Evolutionary conservation across 225 moss, liverwort and hornwort species (phyloP).

Genomic region (Takakia lepidozioides): DNA sequence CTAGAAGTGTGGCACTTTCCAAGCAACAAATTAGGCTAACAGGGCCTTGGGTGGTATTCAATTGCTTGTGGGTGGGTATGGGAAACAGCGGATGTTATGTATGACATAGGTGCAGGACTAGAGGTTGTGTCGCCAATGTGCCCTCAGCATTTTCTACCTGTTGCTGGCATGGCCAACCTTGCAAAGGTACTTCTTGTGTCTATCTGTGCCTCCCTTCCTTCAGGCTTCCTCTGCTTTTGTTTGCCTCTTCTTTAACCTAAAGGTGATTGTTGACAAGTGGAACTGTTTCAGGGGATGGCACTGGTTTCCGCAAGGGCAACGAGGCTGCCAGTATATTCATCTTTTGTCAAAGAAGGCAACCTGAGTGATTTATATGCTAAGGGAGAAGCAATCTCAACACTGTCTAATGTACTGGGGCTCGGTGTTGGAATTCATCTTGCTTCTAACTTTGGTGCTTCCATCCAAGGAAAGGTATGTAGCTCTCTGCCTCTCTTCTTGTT

Average conservation of each 20-base stretch:
- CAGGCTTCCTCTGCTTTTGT: no score
- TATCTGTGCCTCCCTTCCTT: no score
- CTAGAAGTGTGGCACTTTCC: no score
- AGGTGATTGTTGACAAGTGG: no score
- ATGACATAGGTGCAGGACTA: conserved; percentile 87
- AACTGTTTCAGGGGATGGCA: conserved; percentile 72
- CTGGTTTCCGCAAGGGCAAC: conserved; percentile 97
- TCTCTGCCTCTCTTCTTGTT: not conserved
- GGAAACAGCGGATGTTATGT: conserved; percentile 70
- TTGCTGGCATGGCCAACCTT: conserved; percentile 94
- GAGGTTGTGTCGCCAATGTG: conserved; percentile 92
- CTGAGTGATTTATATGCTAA: conserved; percentile 97
- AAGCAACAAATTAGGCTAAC: no score
- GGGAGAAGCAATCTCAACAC: conserved; percentile 95
- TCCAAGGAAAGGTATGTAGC: conserved; percentile 73
- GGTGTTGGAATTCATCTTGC: conserved; percentile 89
- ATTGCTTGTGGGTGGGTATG: not conserved
- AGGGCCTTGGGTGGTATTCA: no score
- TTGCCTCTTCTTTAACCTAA: no score
- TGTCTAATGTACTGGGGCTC: conserved; percentile 92
- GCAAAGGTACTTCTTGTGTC: conserved; percentile 51
- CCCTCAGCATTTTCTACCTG: conserved; percentile 84
- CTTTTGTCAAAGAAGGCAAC: conserved; percentile 91
- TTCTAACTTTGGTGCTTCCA: conserved; percentile 70
- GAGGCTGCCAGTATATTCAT: conserved; percentile 83